Base-by-base conservation (phyloP, 129 eudicot species). In the Pseudognaphalium luteoalbum region DNA sequence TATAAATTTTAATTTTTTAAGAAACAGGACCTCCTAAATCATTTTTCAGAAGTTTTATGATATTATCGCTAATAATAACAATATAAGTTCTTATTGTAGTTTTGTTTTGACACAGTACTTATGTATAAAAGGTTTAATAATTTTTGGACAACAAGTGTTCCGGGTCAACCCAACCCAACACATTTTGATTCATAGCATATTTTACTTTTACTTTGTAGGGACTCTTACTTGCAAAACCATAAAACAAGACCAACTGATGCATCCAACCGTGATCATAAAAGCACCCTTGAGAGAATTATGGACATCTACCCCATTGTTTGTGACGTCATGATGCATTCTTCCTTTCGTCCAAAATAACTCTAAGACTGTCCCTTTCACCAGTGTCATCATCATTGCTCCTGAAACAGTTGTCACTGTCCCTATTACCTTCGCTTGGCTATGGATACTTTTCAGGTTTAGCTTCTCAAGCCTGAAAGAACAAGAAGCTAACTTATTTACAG, bases 341-440 rank as follows among this genome's bases (percentile, higher is more conserved):
- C 60, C 60, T 41, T 66, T 83, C 12, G 87, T 84, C 96, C 92
- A 87, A 32, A 87, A 80, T 14, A 88, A 77, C 63, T 84, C 77
- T 2, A 91, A 15, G n/a, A 83, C 44, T 1, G 94, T 92, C 44
- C 97, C 97, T 81, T 78, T 83, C n/a, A 86, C 78, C 58, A 91
- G 77, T n/a, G 94, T 88, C 97, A 91, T 91, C 76, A 91, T 65
- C 89, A 88, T 91, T 62, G 97, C 97, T 78, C 97, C 97, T 56
- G 84, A 93, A 15, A 91, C 87, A 0, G 97, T 88, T n/a, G 86
- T 86, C 12, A 88, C 22, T 15, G 94, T 91, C 8, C 97, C 97
- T 4, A 80, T 79, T 71, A 91, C 73, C 79, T 91, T 91, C 8
- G 94, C 94, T 61, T 86, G 87, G 86, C 97, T 88, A 20, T 84